Percentiles rank a stretch among this genome's conserved stretches.
phyloP scores from a whole-genome alignment of 305 asterid genomes.

The Fraxinus baroniana region DNA sequence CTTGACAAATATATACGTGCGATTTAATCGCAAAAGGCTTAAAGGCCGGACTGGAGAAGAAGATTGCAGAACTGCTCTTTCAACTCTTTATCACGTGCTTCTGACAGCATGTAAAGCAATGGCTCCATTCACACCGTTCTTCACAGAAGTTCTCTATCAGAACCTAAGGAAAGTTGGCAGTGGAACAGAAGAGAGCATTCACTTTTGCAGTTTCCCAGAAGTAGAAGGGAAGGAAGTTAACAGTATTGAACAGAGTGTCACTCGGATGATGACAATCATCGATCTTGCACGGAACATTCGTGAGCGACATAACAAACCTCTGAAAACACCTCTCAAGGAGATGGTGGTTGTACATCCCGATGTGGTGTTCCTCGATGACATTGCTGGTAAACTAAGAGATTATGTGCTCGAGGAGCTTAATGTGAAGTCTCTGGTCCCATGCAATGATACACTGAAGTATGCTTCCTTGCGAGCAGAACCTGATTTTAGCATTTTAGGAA shows the following conservation, averaged over 20 bases:
- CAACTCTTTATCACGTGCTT: constrained; percentile 86
- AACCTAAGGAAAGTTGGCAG: constrained; percentile 68
- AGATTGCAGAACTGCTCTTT: constrained; percentile 91
- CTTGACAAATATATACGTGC: constrained; percentile 85
- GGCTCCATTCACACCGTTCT: constrained; percentile 98
- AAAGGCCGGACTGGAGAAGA: constrained; percentile 92
- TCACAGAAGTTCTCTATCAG: constrained; percentile 90
- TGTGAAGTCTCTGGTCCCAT: constrained; percentile 69
- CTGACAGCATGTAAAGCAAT: constrained; percentile 89
- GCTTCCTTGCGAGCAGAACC: constrained; percentile 94
- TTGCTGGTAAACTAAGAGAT: constrained; percentile 73
- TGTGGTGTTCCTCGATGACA: constrained; percentile 76
- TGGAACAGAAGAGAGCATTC: constrained; percentile 84
- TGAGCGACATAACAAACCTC: constrained; percentile 90
- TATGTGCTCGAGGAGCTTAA: constrained; percentile 93
- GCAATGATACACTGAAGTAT: constrained; percentile 76
- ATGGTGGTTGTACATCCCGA: constrained; percentile 96
- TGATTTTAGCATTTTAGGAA: constrained; percentile 83
- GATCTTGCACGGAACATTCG: constrained; percentile 95
- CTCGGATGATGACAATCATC: constrained; percentile 79
- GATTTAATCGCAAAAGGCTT: constrained; percentile 92
- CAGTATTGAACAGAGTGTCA: constrained; percentile 88
- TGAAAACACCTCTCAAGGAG: constrained; percentile 85
- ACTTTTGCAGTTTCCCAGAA: constrained; percentile 78
- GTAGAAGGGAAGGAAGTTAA: constrained; percentile 87